Evolutionary conservation across 2,329 filamentous ascomycete species (phyloP), one percentile per base, ranked within the genome.

Genomic region (Elsinoe fawcettii): DNA sequence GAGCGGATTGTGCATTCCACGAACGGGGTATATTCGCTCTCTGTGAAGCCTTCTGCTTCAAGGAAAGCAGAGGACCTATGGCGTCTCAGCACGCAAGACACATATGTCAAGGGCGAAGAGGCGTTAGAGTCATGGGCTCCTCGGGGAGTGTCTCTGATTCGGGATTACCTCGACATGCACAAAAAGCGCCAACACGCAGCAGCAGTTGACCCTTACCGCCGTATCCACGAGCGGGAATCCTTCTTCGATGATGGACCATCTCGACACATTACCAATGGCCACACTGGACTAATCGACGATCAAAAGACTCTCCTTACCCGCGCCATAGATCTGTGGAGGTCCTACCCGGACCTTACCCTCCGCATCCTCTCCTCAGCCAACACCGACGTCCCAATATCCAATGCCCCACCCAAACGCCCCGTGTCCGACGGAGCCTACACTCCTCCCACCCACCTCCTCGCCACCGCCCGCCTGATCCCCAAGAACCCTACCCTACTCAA

Each of bases 51-150:
- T 0, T 85, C 89, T 6, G 90, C 90, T 2, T 90, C 95, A 53
- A 96, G 96, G 72, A 83, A 89, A 47, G 89, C 90, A 0, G 90
- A 90, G 2, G 93, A 99, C 69, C 77, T 99, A 11, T 99, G 93
- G 93, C 84, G 93, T 56, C 90, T 97, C 84, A 95, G 90, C 70
- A 97, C 91, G 14, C 86, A 89, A 59, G 87, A 95, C 66, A 90
- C 95, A 69, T 97, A 96, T 67, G 88, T 99, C 65, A 96, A 96
- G 70, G 93, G 93, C 57, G 91, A 99, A 72, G 93, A 99, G 70
- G 80, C 85, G 51, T 77, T 99, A 37, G 84, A 79, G 2, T 84
- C 84, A 58, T 99, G 93, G 93, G 84, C 85, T 6, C 92, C 93
- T 1, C 82, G 93, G 41, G 90, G 93, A 34, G 88, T 97, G 2